Evolutionary conservation across 106 monocot species (phyloP).

Genomic region (Allium fistulosum): DNA sequence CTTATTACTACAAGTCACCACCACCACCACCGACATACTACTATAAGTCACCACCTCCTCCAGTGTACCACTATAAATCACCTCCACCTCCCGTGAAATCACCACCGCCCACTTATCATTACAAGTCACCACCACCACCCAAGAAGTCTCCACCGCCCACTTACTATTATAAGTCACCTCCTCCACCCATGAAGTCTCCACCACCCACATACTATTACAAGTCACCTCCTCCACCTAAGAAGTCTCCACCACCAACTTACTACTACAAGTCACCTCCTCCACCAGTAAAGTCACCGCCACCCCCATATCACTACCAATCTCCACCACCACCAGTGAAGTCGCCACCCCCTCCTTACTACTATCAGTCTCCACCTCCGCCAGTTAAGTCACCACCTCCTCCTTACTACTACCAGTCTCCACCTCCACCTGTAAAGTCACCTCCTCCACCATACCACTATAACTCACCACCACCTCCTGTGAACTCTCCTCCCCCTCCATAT

Average conservation of each 20-base stretch:
- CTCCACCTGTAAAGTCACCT: neutral
- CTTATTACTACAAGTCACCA: slow-evolving; percentile 5
- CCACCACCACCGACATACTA: neutral
- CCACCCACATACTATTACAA: neutral
- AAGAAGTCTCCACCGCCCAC: slow-evolving; percentile 1
- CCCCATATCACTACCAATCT: neutral
- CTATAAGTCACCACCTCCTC: neutral
- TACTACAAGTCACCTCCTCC: slow-evolving; percentile 2
- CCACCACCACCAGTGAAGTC: neutral
- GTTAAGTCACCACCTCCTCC: neutral
- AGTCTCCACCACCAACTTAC: neutral
- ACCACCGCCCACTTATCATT: neutral
- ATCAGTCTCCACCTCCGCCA: neutral
- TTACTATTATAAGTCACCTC: neutral
- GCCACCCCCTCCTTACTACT: neutral
- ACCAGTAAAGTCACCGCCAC: neutral
- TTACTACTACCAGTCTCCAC: slow-evolving; percentile 1
- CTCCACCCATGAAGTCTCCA: neutral
- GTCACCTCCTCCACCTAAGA: neutral
- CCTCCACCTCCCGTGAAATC: neutral
- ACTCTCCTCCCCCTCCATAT: neutral
- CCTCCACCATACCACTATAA: neutral
- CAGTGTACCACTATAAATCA: neutral
- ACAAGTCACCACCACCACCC: slow-evolving; percentile 3
- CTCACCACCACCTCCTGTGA: neutral